Percentiles rank a stretch among this genome's conserved stretches.
Conservation (phyloP, 176 grass and related monocot genomes). For the Aechmea fasciata region DNA sequence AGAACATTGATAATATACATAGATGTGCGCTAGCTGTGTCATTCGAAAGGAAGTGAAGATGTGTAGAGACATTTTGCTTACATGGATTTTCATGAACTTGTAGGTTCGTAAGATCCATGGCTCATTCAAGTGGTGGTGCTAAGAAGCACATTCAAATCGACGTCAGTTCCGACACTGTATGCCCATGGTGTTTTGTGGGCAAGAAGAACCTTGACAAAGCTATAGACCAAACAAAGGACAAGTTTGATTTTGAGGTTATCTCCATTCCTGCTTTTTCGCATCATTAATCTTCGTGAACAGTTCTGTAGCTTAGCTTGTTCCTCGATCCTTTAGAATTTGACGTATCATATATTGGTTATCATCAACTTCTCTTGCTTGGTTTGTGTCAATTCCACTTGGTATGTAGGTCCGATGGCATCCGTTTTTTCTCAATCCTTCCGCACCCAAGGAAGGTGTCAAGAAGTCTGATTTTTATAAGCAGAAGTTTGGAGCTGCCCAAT, state of each 20-base stretch:
- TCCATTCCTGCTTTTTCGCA: background rate
- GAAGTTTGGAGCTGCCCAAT: constrained; percentile 65
- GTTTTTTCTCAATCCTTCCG: constrained; percentile 69
- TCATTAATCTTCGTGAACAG: background rate
- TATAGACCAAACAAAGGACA: constrained; percentile 64
- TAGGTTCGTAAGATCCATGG: constrained; percentile 51
- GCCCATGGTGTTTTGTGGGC: constrained; percentile 96
- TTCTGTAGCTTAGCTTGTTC: background rate
- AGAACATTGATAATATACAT: background rate
- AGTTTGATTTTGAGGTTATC: constrained; percentile 79
- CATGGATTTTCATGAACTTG: constrained; percentile 4
- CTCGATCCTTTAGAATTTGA: background rate
- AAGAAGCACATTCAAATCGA: constrained; percentile 80
- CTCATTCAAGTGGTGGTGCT: constrained; percentile 25
- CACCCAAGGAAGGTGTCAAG: constrained; percentile 73
- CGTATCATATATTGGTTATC: too few relatives aligned
- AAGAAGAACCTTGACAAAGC: constrained; percentile 84
- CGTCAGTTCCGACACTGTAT: constrained; percentile 81
- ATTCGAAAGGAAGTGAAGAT: background rate
- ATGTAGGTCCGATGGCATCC: constrained; percentile 82
- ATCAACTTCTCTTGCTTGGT: background rate
- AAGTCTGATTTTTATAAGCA: constrained; percentile 55
- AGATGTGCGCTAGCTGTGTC: background rate
- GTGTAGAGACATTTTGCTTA: background rate
- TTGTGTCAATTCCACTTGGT: background rate